Conservation (phyloP, 192 early-diverging fungal genomes). For the Backusella westeae region DNA sequence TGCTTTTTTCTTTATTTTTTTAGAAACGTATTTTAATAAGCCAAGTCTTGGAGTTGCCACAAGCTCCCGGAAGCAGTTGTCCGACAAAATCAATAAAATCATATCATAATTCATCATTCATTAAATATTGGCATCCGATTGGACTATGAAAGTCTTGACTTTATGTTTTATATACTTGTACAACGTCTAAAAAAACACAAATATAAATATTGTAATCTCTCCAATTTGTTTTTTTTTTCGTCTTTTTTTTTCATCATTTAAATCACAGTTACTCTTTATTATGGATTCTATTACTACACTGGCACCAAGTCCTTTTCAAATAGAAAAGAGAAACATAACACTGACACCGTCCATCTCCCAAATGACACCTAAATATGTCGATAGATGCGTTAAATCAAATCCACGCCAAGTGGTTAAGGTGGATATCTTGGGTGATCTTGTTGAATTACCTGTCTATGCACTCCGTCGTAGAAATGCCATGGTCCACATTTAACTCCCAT, state of each 20-base stretch:
- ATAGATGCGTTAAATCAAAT: constrained; percentile 13
- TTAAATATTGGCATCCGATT: no score
- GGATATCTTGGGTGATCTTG: constrained; percentile 12
- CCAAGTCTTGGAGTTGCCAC: no score
- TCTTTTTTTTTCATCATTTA: not conserved
- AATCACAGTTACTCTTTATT: not conserved
- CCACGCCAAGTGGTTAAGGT: constrained; percentile 11
- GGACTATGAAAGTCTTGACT: no score
- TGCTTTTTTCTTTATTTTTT: no score
- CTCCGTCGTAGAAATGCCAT: constrained; percentile 14
- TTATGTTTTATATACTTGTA: no score
- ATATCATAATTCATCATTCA: no score
- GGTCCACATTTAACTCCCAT: constrained; percentile 5
- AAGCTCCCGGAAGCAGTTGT: no score
- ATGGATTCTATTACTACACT: not conserved
- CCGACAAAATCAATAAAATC: no score
- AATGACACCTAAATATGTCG: constrained; percentile 14
- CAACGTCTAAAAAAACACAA: not conserved
- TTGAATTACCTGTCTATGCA: constrained; percentile 11
- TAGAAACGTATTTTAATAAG: no score
- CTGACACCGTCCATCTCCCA: not conserved
- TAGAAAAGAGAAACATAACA: not conserved
- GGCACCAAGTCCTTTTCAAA: not conserved
- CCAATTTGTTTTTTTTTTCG: not conserved
- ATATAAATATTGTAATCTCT: not conserved